Conservation (phyloP, 176 grass and related monocot species). For the Avena sativa region DNA sequence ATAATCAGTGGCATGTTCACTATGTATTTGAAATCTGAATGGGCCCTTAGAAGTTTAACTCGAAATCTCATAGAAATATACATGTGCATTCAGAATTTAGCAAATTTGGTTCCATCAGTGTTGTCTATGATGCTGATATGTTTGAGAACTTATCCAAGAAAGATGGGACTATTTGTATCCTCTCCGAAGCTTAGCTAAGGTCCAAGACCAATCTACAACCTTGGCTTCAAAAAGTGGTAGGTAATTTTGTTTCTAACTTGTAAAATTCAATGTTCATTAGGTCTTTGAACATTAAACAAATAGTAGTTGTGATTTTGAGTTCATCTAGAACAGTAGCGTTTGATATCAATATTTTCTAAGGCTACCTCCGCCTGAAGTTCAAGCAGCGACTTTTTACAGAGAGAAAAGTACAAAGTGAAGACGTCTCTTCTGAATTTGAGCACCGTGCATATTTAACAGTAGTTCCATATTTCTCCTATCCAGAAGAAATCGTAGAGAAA, state of each 20-base stretch:
- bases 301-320: not conserved
- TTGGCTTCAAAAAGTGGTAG: conserved; percentile 5
- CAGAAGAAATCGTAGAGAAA: conserved; percentile 10
- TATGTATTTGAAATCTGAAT: conserved; percentile 34
- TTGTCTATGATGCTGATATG: not conserved
- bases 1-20: conserved; percentile 3
- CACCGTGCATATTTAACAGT: not conserved
- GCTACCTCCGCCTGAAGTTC: not conserved
- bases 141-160: not conserved
- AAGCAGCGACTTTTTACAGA: conserved; percentile 15
- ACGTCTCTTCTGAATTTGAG: not conserved
- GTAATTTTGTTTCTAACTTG: conserved; percentile 26
- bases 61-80: not conserved
- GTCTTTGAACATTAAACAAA: conserved; percentile 35
- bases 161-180: not conserved
- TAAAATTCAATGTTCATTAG: not conserved
- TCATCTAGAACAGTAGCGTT: not conserved
- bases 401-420: not conserved
- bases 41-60: not conserved
- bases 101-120: not conserved
- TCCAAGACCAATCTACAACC: not conserved
- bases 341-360: conserved; percentile 18
- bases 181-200: conserved; percentile 30
- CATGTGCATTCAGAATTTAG: not conserved
- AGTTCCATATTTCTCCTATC: conserved; percentile 1